These are phyloP conservation scores for Phytophthora pseudosyringae DNA, from an alignment of 352 stramenopile genomes.

Conservation along the genomic window DNA sequence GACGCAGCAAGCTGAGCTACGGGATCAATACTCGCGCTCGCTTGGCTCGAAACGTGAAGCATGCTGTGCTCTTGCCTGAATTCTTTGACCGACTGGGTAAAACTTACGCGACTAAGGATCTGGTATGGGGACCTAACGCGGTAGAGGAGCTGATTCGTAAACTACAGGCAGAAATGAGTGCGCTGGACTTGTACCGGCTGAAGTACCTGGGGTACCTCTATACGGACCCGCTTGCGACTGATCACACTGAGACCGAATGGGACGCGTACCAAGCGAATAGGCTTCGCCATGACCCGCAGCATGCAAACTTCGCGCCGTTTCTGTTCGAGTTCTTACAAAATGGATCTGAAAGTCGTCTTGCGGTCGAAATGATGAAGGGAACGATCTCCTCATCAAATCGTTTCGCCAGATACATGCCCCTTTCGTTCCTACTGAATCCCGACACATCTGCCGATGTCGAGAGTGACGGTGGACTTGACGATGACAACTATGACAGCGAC, in stretches of 20 bases:
- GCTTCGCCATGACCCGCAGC: conserved; percentile 38
- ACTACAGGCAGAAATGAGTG: conserved; percentile 74
- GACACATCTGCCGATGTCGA: conserved; percentile 73
- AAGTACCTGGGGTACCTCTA: conserved; percentile 87
- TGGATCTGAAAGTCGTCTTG: conserved; percentile 62
- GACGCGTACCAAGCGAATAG: conserved; percentile 36
- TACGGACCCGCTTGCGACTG: conserved; percentile 73
- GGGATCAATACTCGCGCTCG: conserved; percentile 78
- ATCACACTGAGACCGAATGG: conserved; percentile 60
- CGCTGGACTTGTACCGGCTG: conserved; percentile 77
- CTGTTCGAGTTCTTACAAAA: conserved; percentile 81
- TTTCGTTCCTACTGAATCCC: conserved; percentile 80
- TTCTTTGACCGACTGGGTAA: conserved; percentile 88
- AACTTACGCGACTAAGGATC: conserved; percentile 78
- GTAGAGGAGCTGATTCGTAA: conserved; percentile 81
- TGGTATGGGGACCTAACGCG: conserved; percentile 76
- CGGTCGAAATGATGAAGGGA: conserved; percentile 74
- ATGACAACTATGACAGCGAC: conserved; percentile 73
- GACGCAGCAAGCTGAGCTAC: conserved; percentile 71
- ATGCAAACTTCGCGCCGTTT: conserved; percentile 66
- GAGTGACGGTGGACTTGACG: conserved; percentile 65
- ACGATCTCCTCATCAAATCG: conserved; percentile 83
- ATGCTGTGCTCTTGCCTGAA: conserved; percentile 83
- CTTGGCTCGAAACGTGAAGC: conserved; percentile 80
- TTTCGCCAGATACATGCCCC: conserved; percentile 78